Base-by-base conservation (phyloP, 2,329 filamentous ascomycete species). In the Epichloe sp. region DNA sequence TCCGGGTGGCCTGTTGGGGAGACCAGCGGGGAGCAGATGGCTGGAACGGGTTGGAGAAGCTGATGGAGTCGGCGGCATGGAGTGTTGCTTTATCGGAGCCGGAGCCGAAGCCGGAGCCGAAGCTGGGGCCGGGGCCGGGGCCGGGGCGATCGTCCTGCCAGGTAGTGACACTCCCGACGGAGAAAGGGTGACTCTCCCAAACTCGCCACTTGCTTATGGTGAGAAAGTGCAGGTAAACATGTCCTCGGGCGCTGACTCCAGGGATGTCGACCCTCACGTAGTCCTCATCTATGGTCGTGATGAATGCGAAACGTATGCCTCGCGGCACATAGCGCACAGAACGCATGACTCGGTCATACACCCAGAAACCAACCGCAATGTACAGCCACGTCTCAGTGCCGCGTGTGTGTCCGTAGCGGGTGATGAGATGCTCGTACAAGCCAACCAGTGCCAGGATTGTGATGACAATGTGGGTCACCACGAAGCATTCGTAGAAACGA, bases 331-430 rank as follows among this genome's bases (percentile, higher is more conserved):
- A 60, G 3, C 65, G 56, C 5, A 44, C 50, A 1, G 65, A 10
- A 1, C 67, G 57, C 4, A 62, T 31, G 7, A 63, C 43, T 10
- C 64, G 57, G 21, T 69, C 65, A 3, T 56, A 37, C 2, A 51
- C 61, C 66, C 65, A 69, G 43, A 64, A 58, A 6, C 52, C 65
- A 12, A 55, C 60, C 1, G 56, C 62, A n/a, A 66, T 52, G 50
- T 63, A 66, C 15, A 61, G 57, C 60, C 65, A 68, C 40, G 66
- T 67, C 54, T 69, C 65, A 40, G 69, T 67, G 1, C 66, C 66
- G 65, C 65, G 68, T 35, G 60, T 61, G 55, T 63, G 65, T 6
- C 50, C 52, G 48, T 61, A 68, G 4, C 57, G 49, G 60, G 65
- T 66, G 57, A 61, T 64, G 38, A 68, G 64, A 48, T 69, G 66